phyloP scores from a whole-genome alignment of 176 grass and related monocot species.

The Lolium rigidum region DNA sequence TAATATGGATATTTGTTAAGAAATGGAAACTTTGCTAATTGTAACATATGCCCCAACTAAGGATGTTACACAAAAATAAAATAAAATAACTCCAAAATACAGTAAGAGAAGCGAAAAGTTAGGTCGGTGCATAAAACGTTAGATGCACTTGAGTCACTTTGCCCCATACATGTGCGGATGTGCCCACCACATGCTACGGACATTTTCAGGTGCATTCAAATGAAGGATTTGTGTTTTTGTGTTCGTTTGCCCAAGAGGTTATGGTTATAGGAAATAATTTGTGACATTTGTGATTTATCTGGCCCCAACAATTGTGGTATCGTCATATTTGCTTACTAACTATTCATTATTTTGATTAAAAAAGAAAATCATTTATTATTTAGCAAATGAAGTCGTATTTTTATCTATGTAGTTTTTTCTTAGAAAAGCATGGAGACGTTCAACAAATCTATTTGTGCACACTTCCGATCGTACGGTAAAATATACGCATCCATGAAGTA shows the following conservation, averaged over 20 bases:
- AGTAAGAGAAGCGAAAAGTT: not conserved
- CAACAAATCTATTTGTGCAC: not conserved
- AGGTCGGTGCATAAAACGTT: not conserved
- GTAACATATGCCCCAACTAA: not conserved
- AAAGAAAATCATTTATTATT: too few relatives aligned
- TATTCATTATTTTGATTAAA: not conserved
- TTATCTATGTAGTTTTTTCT: not conserved
- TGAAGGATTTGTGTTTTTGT: not conserved
- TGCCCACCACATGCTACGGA: not conserved
- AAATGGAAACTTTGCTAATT: not conserved
- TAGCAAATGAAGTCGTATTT: not conserved
- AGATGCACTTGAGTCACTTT: not conserved
- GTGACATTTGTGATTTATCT: not conserved
- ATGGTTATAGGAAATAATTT: not conserved
- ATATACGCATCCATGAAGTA: slow-evolving; percentile 48
- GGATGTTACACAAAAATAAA: not conserved
- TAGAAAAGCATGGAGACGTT: not conserved
- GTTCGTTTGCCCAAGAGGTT: not conserved
- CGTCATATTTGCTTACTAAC: not conserved
- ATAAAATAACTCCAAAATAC: not conserved
- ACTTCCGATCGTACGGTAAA: slow-evolving; percentile 21
- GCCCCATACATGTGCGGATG: not conserved
- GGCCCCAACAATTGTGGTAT: not conserved
- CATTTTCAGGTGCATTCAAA: not conserved
- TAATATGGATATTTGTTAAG: not conserved